Conservation (phyloP, 768 basidiomycete species). For the Tulasnella sp. region DNA sequence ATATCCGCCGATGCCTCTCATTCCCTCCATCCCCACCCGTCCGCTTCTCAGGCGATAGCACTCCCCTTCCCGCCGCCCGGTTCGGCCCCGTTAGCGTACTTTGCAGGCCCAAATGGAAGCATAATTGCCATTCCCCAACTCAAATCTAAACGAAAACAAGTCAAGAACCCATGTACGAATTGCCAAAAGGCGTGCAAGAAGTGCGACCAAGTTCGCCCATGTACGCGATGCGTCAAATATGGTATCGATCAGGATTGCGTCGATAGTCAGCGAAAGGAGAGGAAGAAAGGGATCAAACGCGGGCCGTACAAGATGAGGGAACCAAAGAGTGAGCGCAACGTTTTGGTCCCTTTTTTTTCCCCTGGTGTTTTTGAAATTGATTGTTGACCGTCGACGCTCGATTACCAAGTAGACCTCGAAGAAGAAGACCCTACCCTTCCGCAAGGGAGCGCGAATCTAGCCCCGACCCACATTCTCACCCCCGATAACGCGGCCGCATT, state of each 20-base stretch:
- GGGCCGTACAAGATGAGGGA: conserved; percentile 84
- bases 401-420: background rate
- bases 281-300: conserved; percentile 81
- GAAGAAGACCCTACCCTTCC: conserved; percentile 3
- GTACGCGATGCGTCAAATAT: conserved; percentile 89
- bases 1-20: background rate
- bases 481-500: conserved; percentile 23
- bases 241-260: conserved; percentile 81
- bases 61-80: conserved; percentile 34
- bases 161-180: conserved; percentile 88
- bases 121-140: conserved; percentile 16
- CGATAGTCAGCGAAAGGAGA: conserved; percentile 88
- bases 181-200: conserved; percentile 92
- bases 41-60: conserved; percentile 33
- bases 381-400: background rate
- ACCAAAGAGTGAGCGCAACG: conserved; percentile 6
- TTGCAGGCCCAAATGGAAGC: conserved; percentile 23
- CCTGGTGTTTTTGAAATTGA: background rate
- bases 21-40: conserved; percentile 6
- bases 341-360: background rate
- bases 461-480: conserved; percentile 10
- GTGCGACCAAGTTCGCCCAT: conserved; percentile 87
- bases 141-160: conserved; percentile 71
- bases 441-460: background rate
- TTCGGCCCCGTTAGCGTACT: conserved; percentile 31